A percentile compares a stretch with the other conserved stretches of the same genome.
Evolutionary conservation across 331 rosid genomes (phyloP).

Genomic region (Malus hybrid): DNA sequence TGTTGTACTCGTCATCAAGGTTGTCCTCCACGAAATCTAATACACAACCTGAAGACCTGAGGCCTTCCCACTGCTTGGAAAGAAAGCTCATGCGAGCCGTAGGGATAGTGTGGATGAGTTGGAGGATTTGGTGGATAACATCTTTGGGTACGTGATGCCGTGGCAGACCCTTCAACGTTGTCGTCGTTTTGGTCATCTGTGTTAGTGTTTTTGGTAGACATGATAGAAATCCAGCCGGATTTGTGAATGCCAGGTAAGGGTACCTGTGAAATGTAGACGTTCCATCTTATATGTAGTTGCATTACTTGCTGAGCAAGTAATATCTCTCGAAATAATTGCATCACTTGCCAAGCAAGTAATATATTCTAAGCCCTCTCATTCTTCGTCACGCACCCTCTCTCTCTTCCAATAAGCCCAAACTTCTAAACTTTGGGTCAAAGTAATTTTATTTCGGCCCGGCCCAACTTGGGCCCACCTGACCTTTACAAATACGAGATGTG

Average conservation of each 20-base stretch:
- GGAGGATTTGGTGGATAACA: not conserved
- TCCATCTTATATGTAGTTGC: too few species aligned
- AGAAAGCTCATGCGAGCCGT: not conserved
- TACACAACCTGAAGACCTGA: not conserved
- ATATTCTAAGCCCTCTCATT: too few species aligned
- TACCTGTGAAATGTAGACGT: too few species aligned
- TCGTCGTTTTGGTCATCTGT: not conserved
- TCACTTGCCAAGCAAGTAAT: too few species aligned
- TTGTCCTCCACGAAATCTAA: not conserved
- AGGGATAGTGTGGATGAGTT: not conserved
- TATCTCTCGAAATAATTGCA: too few species aligned
- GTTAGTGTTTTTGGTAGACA: not conserved
- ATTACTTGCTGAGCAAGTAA: too few species aligned
- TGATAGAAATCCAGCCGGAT: too few species aligned
- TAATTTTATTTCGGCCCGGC: not conserved
- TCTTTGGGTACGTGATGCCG: not conserved
- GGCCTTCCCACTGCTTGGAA: not conserved
- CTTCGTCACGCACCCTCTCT: too few species aligned
- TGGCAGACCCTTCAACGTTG: not conserved
- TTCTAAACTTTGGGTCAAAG: not conserved
- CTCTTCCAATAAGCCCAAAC: not conserved
- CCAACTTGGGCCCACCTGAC: not conserved
- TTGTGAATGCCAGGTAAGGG: too few species aligned
- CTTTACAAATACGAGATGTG: not conserved
- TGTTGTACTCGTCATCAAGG: constrained; percentile 36